phyloP scores from a whole-genome alignment of 2,329 filamentous ascomycete species.

The Monilinia polystroma region DNA sequence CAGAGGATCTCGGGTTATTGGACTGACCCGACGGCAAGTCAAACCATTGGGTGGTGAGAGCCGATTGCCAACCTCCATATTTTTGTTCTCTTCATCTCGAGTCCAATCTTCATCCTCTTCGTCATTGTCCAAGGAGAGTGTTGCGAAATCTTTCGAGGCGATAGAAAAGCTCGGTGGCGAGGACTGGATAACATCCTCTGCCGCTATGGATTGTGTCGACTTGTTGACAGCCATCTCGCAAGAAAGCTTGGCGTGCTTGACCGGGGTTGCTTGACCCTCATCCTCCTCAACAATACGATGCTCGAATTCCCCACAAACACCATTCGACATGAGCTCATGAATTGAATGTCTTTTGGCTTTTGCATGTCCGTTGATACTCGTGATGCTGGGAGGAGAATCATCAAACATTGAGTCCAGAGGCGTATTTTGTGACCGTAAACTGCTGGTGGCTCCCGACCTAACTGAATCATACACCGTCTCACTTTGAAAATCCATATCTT shows the following conservation, averaged over 20 bases:
- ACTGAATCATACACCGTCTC: conserved; percentile 77
- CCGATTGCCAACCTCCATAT: conserved; percentile 53
- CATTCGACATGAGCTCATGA: conserved; percentile 41
- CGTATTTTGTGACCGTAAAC: conserved; percentile 64
- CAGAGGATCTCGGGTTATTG: conserved; percentile 55
- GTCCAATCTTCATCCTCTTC: conserved; percentile 62
- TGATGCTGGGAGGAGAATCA: conserved; percentile 62
- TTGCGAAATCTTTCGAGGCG: conserved; percentile 45
- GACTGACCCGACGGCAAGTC: conserved; percentile 54
- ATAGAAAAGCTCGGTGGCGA: conserved; percentile 40
- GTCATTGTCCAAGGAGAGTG: conserved; percentile 57
- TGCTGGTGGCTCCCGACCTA: conserved; percentile 67
- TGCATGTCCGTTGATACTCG: conserved; percentile 50
- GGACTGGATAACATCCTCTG: conserved; percentile 31
- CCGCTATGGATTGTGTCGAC: conserved; percentile 24
- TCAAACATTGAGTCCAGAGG: conserved; percentile 80
- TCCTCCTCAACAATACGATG: conserved; percentile 63
- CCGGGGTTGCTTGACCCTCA: conserved; percentile 54
- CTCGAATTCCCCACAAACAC: conserved; percentile 53
- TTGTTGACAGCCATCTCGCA: conserved; percentile 26
- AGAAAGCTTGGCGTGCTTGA: conserved; percentile 30
- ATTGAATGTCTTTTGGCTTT: conserved; percentile 38
- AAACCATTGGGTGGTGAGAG: conserved; percentile 57
- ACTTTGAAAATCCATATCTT: conserved; percentile 76
- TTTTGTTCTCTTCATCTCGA: conserved; percentile 52